A percentile compares a stretch with the other conserved stretches of the same genome.
These are phyloP conservation scores for Penicillium atrosanguineum DNA, from an alignment of 495 filamentous ascomycete genomes.

Conservation along the genomic window DNA sequence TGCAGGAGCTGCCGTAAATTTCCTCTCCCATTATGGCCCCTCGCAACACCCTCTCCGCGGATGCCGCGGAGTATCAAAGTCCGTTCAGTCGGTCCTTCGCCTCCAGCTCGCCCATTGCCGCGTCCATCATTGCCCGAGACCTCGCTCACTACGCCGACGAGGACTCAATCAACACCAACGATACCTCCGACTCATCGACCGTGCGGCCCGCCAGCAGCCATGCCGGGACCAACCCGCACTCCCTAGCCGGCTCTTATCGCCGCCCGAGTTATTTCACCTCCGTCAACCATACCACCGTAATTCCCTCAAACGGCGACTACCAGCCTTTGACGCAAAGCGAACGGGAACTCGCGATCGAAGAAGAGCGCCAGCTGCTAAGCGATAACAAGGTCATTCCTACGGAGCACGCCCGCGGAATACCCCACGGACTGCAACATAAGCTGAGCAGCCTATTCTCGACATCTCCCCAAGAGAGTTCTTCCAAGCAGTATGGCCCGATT, in stretches of 20 bases:
- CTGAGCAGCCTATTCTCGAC: slow-evolving; percentile 28
- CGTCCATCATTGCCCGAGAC: slow-evolving; percentile 68
- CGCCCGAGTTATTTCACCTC: slow-evolving; percentile 64
- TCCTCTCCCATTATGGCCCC: slow-evolving; percentile 14
- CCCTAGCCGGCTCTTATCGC: slow-evolving; percentile 67
- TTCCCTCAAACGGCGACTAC: slow-evolving; percentile 42
- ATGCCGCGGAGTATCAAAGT: slow-evolving; percentile 23
- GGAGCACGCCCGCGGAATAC: slow-evolving; percentile 47
- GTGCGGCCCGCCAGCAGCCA: slow-evolving; percentile 40
- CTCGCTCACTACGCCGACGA: slow-evolving; percentile 57
- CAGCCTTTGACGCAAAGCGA: slow-evolving; percentile 60
- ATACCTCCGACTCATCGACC: slow-evolving; percentile 48
- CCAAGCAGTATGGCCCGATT: slow-evolving; percentile 10
- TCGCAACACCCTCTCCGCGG: slow-evolving; percentile 21
- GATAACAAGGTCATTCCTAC: slow-evolving; percentile 75
- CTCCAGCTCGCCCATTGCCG: slow-evolving; percentile 63
- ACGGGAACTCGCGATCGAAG: slow-evolving; percentile 58
- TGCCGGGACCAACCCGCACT: slow-evolving; percentile 40
- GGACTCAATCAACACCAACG: slow-evolving; percentile 42
- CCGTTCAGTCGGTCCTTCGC: slow-evolving; percentile 41
- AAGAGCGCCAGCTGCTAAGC: slow-evolving; percentile 71
- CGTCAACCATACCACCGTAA: slow-evolving; percentile 51
- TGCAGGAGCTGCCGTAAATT: slow-evolving; percentile 11
- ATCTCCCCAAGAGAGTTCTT: slow-evolving; percentile 7
- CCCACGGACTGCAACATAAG: slow-evolving; percentile 27